Evolutionary conservation across 345 rosid genomes (phyloP), one percentile per base, ranked within the genome.

Genomic region (Pseudoturritis turrita): DNA sequence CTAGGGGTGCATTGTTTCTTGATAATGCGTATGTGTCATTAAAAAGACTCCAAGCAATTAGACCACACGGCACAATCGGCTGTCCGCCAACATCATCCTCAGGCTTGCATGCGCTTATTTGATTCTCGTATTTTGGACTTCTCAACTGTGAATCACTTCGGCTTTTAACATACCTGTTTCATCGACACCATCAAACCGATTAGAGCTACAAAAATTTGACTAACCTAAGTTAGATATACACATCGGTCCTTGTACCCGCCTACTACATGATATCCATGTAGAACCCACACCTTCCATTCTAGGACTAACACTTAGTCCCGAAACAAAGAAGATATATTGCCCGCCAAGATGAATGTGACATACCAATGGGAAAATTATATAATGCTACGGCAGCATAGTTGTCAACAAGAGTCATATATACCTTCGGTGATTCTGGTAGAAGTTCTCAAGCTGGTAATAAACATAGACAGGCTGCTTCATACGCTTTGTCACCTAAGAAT

Each of bases 21-120:
- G 89, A 73, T 70, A 96, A 86, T 53, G 2, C 46, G 65, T 90
- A 96, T 4, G 96, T 90, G 79, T 92, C 98, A 26, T 96, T 96
- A 77, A 96, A 96, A 75, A 96, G 83, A 82, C 99, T 96, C 98
- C 99, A 96, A 55, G 99, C 99, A 61, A 96, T 90, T n/a, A 96
- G 91, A 82, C 99, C 99, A 75, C 99, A 96, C 3, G 99, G 99
- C 29, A 90, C 94, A 68, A 90, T 90, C 19, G 79, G 65, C 10
- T 10, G 23, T 71, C 81, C 88, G 43, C 78, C 78, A 62, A 63
- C 67, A 41, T 70, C 11, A 75, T 81, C 81, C 82, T 96, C 99
- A 1, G 98, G 99, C 73, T 85, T 75, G 75, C 99, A 96, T 65
- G 40, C 39, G 35, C 74, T 50, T 14, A 86, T 82, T 3, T 81